Evolutionary conservation across 202 grass and related monocot genomes (phyloP).

Genomic region (Bolboschoenoplectus hybrid): DNA sequence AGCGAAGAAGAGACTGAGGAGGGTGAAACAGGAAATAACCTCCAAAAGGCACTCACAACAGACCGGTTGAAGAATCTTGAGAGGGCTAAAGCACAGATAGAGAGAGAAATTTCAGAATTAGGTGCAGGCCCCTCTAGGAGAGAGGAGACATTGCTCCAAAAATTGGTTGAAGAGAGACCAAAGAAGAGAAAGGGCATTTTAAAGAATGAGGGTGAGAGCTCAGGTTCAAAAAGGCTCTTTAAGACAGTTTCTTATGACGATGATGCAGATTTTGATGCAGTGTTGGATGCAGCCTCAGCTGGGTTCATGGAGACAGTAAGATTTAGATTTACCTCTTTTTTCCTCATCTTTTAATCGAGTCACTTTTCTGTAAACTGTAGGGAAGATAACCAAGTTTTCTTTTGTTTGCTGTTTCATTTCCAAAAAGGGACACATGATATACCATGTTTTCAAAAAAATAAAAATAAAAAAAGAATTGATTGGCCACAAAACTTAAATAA

Average conservation of each 20-base stretch:
- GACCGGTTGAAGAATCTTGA: conserved; percentile 83
- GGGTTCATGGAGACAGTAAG: conserved; percentile 97
- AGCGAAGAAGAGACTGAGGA: conserved; percentile 14
- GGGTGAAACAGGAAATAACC: conserved; percentile 35
- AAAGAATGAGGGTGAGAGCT: conserved; percentile 23
- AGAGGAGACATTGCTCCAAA: conserved; percentile 46
- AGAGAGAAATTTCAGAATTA: conserved; percentile 55
- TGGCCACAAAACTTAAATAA: background rate
- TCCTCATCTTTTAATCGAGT: background rate
- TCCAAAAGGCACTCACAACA: conserved; percentile 73
- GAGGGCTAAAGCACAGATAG: conserved; percentile 79
- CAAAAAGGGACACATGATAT: background rate
- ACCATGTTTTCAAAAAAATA: background rate
- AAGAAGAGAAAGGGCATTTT: conserved; percentile 47
- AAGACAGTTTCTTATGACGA: conserved; percentile 71
- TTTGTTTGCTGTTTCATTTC: conserved; percentile 1
- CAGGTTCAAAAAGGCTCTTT: conserved; percentile 34
- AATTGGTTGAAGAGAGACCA: conserved; percentile 64
- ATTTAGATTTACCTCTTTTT: conserved; percentile 17
- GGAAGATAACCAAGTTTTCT: background rate
- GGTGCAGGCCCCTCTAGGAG: conserved; percentile 30
- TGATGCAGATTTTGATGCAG: conserved; percentile 70
- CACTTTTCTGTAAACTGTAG: background rate
- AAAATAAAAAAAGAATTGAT: background rate
- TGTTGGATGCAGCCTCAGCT: conserved; percentile 70